A percentile compares a stretch with the other conserved stretches of the same genome.
phyloP scores from a whole-genome alignment of 2,329 filamentous ascomycete species.

The Cordyceps javanica region DNA sequence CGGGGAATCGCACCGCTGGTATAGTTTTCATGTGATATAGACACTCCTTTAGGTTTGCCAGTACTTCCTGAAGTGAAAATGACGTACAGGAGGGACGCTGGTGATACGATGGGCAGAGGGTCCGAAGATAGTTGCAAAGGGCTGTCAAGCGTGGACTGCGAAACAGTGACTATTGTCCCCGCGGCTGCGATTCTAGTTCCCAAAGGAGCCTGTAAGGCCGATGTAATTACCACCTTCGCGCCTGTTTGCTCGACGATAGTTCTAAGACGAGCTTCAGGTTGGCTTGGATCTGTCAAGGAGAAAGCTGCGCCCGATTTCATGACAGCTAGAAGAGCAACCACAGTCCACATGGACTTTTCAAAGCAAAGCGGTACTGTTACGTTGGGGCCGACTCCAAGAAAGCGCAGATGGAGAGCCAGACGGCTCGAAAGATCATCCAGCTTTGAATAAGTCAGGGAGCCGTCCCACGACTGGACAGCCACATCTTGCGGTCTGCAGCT shows the following conservation, averaged over 20 bases:
- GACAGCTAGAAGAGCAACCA: slow-evolving; percentile 38
- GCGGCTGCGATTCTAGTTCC: slow-evolving; percentile 31
- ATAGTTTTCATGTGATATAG: slow-evolving; percentile 43
- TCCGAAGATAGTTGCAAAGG: slow-evolving; percentile 15
- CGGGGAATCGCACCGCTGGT: slow-evolving; percentile 39
- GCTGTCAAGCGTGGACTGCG: slow-evolving; percentile 22
- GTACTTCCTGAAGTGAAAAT: slow-evolving; percentile 63
- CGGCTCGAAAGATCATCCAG: slow-evolving; percentile 36
- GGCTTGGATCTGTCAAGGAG: slow-evolving; percentile 40
- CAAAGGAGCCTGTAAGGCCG: slow-evolving; percentile 31
- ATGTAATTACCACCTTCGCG: slow-evolving; percentile 35
- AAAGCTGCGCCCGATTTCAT: slow-evolving; percentile 45
- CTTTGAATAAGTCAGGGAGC: slow-evolving; percentile 39
- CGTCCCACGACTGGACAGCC: slow-evolving; percentile 46
- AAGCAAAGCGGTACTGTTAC: slow-evolving; percentile 44
- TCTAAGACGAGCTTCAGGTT: slow-evolving; percentile 38
- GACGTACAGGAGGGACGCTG: slow-evolving; percentile 42
- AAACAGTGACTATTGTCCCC: slow-evolving; percentile 29
- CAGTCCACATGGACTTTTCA: slow-evolving; percentile 42
- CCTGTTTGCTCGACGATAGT: slow-evolving; percentile 39
- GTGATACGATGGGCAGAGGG: slow-evolving; percentile 33
- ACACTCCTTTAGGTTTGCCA: slow-evolving; percentile 57
- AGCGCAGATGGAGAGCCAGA: slow-evolving; percentile 34
- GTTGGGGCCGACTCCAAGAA: slow-evolving; percentile 31
- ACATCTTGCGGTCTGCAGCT: slow-evolving; percentile 29